phyloP scores from a whole-genome alignment of 2,329 filamentous ascomycete genomes.

The Aspergillus arachidicola region DNA sequence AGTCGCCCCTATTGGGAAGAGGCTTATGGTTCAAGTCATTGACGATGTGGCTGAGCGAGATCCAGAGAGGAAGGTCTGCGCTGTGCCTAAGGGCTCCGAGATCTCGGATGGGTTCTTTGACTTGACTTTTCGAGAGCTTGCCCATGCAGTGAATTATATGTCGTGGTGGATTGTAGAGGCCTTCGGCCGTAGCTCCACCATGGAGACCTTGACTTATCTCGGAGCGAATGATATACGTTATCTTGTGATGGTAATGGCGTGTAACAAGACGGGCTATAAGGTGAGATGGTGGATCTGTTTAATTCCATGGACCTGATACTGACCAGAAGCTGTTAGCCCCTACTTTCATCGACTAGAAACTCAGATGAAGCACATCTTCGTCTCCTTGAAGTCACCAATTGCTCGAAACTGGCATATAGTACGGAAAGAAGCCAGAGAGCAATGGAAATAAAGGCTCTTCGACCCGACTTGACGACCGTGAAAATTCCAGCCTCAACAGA shows the following conservation, averaged over 20 bases:
- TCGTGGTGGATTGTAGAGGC: conserved; percentile 27
- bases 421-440: conserved; percentile 25
- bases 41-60: conserved; percentile 11
- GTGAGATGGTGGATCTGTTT: conserved; percentile 12
- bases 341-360: conserved; percentile 25
- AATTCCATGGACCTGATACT: background rate
- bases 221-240: conserved; percentile 26
- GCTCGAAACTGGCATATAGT: conserved; percentile 27
- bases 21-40: conserved; percentile 13
- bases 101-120: conserved; percentile 13
- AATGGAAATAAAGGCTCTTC: conserved; percentile 16
- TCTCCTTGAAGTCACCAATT: conserved; percentile 16
- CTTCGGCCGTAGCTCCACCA: conserved; percentile 13
- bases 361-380: conserved; percentile 18
- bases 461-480: conserved; percentile 12
- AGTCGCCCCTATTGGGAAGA: conserved; percentile 3
- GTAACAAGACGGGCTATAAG: conserved; percentile 22
- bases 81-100: conserved; percentile 8
- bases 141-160: conserved; percentile 23
- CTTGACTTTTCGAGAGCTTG: conserved; percentile 24
- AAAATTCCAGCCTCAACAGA: conserved; percentile 9
- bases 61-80: conserved; percentile 9
- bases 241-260: conserved; percentile 19
- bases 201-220: conserved; percentile 23
- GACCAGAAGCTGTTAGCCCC: conserved; percentile 8